phyloP scores from a whole-genome alignment of 1,284 basidiomycete species.

The Pholiota adiposa region DNA sequence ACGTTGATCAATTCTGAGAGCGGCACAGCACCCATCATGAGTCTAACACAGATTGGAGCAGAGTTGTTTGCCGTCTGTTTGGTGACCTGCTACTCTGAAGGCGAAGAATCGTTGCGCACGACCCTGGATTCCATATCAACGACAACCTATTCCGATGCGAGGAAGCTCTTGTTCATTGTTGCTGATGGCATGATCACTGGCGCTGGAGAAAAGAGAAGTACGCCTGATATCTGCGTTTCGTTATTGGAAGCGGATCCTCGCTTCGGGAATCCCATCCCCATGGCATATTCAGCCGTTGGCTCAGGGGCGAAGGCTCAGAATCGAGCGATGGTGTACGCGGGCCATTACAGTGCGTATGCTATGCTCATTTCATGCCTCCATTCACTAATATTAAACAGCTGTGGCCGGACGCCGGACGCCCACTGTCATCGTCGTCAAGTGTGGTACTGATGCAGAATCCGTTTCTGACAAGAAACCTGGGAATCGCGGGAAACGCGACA shows the following conservation, averaged over 20 bases:
- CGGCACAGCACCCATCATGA: conserved; percentile 66
- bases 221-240: conserved; percentile 95
- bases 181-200: conserved; percentile 99
- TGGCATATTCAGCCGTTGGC: conserved; percentile 93
- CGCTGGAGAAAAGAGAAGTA: conserved; percentile 91
- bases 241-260: conserved; percentile 93
- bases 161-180: conserved; percentile 94
- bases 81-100: conserved; percentile 98
- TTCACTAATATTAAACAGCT: conserved; percentile 42
- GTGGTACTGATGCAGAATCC: conserved; percentile 87
- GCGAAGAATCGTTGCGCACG: conserved; percentile 87
- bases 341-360: conserved; percentile 89
- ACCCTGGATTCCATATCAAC: conserved; percentile 93
- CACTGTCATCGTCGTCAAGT: conserved; percentile 96
- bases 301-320: conserved; percentile 90
- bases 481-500: conserved; percentile 98
- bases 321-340: conserved; percentile 97
- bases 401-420: conserved; percentile 89
- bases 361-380: conserved; percentile 11
- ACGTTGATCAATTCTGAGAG: conserved; percentile 54
- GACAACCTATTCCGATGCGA: conserved; percentile 89
- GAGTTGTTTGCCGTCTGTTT: conserved; percentile 96
- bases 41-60: conserved; percentile 86
- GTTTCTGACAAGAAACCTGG: conserved; percentile 90
- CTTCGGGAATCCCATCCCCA: conserved; percentile 95